phyloP scores from a whole-genome alignment of 345 rosid genomes.

The Citrus maxima region DNA sequence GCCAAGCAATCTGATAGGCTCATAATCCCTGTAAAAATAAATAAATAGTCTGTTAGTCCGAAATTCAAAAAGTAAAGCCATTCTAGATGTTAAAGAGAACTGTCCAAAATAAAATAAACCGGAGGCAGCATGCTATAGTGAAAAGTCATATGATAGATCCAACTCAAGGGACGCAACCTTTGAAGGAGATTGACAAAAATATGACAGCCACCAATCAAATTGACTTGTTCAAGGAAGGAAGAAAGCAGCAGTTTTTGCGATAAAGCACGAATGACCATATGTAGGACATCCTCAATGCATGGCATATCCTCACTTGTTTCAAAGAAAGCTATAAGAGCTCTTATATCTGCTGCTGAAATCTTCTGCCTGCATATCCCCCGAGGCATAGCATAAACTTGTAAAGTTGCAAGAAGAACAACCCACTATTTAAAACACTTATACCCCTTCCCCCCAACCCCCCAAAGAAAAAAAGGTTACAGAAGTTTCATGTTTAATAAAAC shows the following conservation, averaged over 20 bases:
- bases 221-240: slow-evolving; percentile 86
- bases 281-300: slow-evolving; percentile 89
- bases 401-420: slow-evolving; percentile 2
- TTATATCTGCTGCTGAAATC: slow-evolving; percentile 63
- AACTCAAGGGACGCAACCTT: slow-evolving; percentile 43
- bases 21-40: slow-evolving; percentile 60
- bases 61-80: not conserved
- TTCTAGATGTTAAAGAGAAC: not conserved
- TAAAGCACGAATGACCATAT: slow-evolving; percentile 86
- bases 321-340: slow-evolving; percentile 71
- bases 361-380: slow-evolving; percentile 59
- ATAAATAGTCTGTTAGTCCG: not conserved
- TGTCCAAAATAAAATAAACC: not conserved
- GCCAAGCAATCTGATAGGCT: slow-evolving; percentile 89
- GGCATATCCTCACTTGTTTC: slow-evolving; percentile 89
- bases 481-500: not conserved
- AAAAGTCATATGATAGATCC: not conserved
- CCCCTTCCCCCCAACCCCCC: not conserved
- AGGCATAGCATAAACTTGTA: slow-evolving; percentile 13
- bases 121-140: not conserved
- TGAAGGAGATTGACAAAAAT: slow-evolving; percentile 88
- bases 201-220: slow-evolving; percentile 75
- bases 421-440: not conserved
- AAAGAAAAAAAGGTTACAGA: not conserved
- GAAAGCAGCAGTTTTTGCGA: slow-evolving; percentile 69